A percentile compares a stretch with the other conserved stretches of the same genome.
Conservation (phyloP, 2,329 filamentous ascomycete genomes). For the Alternaria alternata region DNA sequence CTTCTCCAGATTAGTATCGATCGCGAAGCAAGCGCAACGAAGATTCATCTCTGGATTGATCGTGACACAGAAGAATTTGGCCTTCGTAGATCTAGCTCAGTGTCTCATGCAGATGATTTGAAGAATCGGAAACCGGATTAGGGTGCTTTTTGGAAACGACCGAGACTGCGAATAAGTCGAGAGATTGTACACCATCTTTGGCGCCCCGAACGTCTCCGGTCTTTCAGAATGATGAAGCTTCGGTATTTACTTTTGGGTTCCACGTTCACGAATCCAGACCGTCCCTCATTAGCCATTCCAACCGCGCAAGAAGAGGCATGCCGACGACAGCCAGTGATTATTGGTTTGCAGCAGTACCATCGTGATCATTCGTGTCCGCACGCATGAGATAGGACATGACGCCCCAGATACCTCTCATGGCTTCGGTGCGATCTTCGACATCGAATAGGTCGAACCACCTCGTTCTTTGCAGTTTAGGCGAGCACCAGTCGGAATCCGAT, state of each 20-base stretch:
- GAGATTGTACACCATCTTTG: conserved; percentile 2
- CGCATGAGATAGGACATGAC: conserved; percentile 63
- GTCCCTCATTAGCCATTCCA: neutral
- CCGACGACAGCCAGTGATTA: neutral
- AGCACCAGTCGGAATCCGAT: conserved; percentile 55
- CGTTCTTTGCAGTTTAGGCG: conserved; percentile 63
- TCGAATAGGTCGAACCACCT: conserved; percentile 68
- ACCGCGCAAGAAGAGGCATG: neutral
- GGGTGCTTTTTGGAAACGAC: neutral
- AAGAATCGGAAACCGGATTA: neutral
- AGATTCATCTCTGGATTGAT: neutral
- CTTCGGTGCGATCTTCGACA: conserved; percentile 62
- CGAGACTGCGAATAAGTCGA: conserved; percentile 1
- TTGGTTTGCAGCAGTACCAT: conserved; percentile 13
- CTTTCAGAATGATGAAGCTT: conserved; percentile 1
- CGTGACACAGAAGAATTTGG: neutral
- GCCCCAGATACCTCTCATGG: conserved; percentile 65
- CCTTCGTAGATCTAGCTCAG: conserved; percentile 2
- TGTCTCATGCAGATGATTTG: conserved; percentile 7
- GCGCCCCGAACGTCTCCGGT: neutral
- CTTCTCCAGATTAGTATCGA: neutral
- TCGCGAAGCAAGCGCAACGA: neutral
- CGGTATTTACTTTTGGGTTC: neutral
- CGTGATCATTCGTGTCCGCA: conserved; percentile 12
- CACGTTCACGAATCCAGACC: neutral